Base-by-base conservation (phyloP, 2,329 filamentous ascomycete species). In the Aspergillus sp. region DNA sequence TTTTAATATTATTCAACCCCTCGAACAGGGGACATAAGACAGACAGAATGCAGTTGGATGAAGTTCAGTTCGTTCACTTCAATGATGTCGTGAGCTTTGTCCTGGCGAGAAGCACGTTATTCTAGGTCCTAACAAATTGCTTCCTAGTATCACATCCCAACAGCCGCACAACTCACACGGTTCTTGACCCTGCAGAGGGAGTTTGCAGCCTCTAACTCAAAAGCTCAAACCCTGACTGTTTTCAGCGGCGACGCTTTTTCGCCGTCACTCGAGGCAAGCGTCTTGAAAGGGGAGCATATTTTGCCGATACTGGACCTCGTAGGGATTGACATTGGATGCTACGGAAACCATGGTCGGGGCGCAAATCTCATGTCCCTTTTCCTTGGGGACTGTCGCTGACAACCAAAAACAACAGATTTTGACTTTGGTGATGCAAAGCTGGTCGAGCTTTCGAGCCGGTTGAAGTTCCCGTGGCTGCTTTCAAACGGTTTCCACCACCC, bases 241-340 rank as follows among this genome's bases (percentile, higher is more conserved):
- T 64, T 64, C 51, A 63, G 62, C 51, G 62, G 62, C 7, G 62
- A 64, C 52, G 56, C 39, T 8, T 61, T 63, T 51, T 64, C 62
- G 2, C 62, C 62, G 4, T 64, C 62, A 1, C 51, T 61, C n/a
- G 62, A 64, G 49, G 51, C 62, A 11, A 57, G 54, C 33, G 45
- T 64, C 22, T 40, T 64, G 30, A 58, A 58, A 48, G 62, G 62
- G 12, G 62, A 59, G 22, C 62, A 64, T 9, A 60, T 63, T 47
- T 47, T 51, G 22, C 61, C 62, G 5, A n/a, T 64, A 11, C 34
- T 64, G n/a, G 54, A 63, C 30, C 30, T 48, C 20, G 40, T 63
- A 13, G 44, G 49, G 5, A 41, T 64, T 15, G 60, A 63, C 44
- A 33, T 61, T 12, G 62, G 53, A 15, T 61, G 60, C 41, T 63